These are phyloP conservation scores for Gossypium longicalyx DNA, from an alignment of 345 rosid genomes.

Conservation along the genomic window DNA sequence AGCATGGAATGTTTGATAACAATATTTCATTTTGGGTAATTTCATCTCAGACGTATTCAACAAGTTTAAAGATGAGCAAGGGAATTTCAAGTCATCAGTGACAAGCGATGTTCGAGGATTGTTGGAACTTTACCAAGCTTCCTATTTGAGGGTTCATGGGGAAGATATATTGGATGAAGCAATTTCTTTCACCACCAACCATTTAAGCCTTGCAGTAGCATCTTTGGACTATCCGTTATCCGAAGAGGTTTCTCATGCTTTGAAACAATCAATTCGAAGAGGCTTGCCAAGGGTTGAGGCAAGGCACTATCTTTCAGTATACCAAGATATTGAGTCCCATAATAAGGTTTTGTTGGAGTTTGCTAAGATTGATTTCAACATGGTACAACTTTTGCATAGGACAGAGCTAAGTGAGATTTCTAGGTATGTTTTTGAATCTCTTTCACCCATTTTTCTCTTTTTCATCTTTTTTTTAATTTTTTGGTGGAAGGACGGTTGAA, in stretches of 20 bases:
- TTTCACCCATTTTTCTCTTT: not conserved
- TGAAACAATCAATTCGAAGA: conserved; percentile 19
- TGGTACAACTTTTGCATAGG: conserved; percentile 23
- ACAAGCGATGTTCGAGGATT: conserved; percentile 16
- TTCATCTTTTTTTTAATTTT: too few species aligned
- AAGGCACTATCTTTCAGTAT: conserved; percentile 13
- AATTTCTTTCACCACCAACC: conserved; percentile 9
- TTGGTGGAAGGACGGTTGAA: too few species aligned
- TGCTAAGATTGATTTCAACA: conserved; percentile 38
- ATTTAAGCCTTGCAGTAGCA: not conserved
- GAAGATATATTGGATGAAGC: conserved; percentile 28
- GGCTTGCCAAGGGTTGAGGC: conserved; percentile 25
- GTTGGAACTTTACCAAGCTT: conserved; percentile 29
- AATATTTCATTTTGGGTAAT: not conserved
- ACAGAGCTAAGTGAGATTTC: conserved; percentile 20
- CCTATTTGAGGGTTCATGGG: conserved; percentile 17
- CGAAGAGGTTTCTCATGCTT: conserved; percentile 20
- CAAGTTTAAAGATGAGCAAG: conserved; percentile 21
- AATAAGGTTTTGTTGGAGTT: conserved; percentile 18
- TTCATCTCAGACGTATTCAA: conserved; percentile 22
- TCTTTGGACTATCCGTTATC: not conserved
- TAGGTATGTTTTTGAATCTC: conserved; percentile 10
- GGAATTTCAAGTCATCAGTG: conserved; percentile 18
- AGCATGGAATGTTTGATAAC: not conserved
- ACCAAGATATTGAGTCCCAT: conserved; percentile 5